phyloP scores from a whole-genome alignment of 768 basidiomycete genomes.

The Leccinum sublutescens region DNA sequence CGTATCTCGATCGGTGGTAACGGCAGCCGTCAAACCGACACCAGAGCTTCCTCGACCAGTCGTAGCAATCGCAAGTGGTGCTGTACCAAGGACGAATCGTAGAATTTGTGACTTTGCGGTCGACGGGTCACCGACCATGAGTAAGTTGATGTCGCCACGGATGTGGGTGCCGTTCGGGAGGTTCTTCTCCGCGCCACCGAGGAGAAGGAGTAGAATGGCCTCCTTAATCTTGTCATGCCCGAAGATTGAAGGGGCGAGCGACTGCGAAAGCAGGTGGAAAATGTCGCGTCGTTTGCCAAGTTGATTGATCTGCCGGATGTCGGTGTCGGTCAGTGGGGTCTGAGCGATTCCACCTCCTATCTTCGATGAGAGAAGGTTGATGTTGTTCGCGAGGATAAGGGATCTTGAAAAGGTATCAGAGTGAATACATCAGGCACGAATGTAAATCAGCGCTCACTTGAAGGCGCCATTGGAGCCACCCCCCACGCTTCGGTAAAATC shows the following conservation, averaged over 20 bases:
- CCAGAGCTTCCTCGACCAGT: slow-evolving; percentile 98
- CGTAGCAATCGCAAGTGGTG: slow-evolving; percentile 96
- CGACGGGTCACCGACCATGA: slow-evolving; percentile 99
- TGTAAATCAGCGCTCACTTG: slow-evolving; percentile 57
- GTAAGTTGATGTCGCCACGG: slow-evolving; percentile 97
- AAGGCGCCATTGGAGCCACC: slow-evolving; percentile 91
- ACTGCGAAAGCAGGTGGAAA: slow-evolving; percentile 86
- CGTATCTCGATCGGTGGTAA: slow-evolving; percentile 97
- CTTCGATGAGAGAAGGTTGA: slow-evolving; percentile 92
- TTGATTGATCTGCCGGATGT: slow-evolving; percentile 96
- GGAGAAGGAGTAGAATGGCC: slow-evolving; percentile 86
- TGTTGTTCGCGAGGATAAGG: slow-evolving; percentile 89
- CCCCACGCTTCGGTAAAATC: slow-evolving; percentile 91
- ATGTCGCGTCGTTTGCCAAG: slow-evolving; percentile 84
- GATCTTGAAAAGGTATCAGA: slow-evolving; percentile 54
- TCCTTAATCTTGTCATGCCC: slow-evolving; percentile 96
- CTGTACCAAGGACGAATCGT: slow-evolving; percentile 93
- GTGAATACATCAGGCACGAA: slow-evolving; percentile 5
- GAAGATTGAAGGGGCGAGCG: slow-evolving; percentile 95
- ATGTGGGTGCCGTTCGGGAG: slow-evolving; percentile 96
- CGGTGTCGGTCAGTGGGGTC: slow-evolving; percentile 85
- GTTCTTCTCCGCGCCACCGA: slow-evolving; percentile 98
- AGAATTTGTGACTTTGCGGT: slow-evolving; percentile 97
- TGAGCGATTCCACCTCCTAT: slow-evolving; percentile 94
- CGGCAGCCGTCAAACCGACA: slow-evolving; percentile 97